These are phyloP conservation scores for Noccaea bulbosa DNA, from an alignment of 345 rosid species.

Conservation along the genomic window DNA sequence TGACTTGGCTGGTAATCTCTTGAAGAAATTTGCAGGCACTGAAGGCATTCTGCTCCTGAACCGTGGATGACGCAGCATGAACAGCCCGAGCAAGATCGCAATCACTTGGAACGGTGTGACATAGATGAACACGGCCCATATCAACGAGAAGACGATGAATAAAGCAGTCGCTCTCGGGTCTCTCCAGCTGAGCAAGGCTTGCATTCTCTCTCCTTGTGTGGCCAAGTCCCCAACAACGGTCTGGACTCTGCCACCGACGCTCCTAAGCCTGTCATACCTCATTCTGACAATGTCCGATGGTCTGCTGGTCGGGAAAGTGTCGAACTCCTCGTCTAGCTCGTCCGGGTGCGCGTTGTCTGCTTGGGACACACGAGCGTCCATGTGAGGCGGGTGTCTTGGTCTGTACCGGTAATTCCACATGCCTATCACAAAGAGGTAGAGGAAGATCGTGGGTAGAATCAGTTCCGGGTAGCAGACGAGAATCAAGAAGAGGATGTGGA, in stretches of 20 bases:
- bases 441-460: constrained; percentile 84
- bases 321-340: constrained; percentile 96
- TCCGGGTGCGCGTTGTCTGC: constrained; percentile 74
- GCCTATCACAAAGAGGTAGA: constrained; percentile 87
- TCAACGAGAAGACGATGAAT: constrained; percentile 71
- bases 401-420: constrained; percentile 92
- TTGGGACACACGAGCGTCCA: constrained; percentile 84
- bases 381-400: constrained; percentile 87
- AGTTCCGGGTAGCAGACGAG: constrained; percentile 90
- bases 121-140: constrained; percentile 78
- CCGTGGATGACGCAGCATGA: constrained; percentile 90
- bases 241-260: constrained; percentile 84
- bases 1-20: constrained; percentile 87
- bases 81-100: constrained; percentile 69
- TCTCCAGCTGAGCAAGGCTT: constrained; percentile 91
- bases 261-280: constrained; percentile 87
- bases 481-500: constrained; percentile 78
- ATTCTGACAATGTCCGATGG: constrained; percentile 65
- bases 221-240: constrained; percentile 88
- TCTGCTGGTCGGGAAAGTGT: constrained; percentile 64
- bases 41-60: constrained; percentile 88
- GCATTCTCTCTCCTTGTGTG: constrained; percentile 86
- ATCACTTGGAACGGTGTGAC: constrained; percentile 88
- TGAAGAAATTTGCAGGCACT: constrained; percentile 93
- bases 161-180: constrained; percentile 91